Evolutionary conservation across 257 asterid species (phyloP), one percentile per base, ranked within the genome.

Genomic region (Solanum verrucosum): DNA sequence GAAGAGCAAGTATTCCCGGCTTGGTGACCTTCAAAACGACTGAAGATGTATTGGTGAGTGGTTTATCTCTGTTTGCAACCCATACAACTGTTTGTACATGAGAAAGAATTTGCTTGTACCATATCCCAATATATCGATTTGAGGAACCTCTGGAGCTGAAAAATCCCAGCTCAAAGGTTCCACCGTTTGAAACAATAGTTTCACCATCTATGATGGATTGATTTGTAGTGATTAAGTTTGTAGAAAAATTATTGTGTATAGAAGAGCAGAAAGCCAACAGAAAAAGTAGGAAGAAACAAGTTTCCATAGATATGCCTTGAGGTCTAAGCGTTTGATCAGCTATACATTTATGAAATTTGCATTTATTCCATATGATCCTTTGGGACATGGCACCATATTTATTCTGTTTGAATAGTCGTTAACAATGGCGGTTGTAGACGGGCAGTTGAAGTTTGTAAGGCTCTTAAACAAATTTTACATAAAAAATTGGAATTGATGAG

Each of bases 191-290:
- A 49, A 91, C 29, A 15, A 91, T 56, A 12, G 91, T 90, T 13
- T 87, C 84, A 2, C 93, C 92, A 88, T 92, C 92, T 86, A 46
- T 73, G 9, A 90, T 40, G 7, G 77, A 60, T 40, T 87, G 88
- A 33, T 34, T 68, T 13, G 68, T n/a, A 68, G 37, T 67, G 31
- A 90, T 81, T 5, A 88, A 84, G 35, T 90, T 89, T 0, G 11
- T 60, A 20, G 29, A 52, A 63, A 37, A 21, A 34, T 3, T 56
- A 5, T 18, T 20, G 46, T 5, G 74, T 14, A 83, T 8, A 23
- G 20, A 75, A 23, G 83, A 75, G 83, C 52, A 37, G 83, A 49
- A 63, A 83, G 44, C 1, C 49, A 37, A 37, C 25, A 75, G 33
- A 75, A 75, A 75, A 75, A 37, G 56, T 38, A 75, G 83, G 59